Evolutionary conservation across 495 filamentous ascomycete species (phyloP), one percentile per base, ranked within the genome.

Genomic region (Astrothelium macrocarpum): DNA sequence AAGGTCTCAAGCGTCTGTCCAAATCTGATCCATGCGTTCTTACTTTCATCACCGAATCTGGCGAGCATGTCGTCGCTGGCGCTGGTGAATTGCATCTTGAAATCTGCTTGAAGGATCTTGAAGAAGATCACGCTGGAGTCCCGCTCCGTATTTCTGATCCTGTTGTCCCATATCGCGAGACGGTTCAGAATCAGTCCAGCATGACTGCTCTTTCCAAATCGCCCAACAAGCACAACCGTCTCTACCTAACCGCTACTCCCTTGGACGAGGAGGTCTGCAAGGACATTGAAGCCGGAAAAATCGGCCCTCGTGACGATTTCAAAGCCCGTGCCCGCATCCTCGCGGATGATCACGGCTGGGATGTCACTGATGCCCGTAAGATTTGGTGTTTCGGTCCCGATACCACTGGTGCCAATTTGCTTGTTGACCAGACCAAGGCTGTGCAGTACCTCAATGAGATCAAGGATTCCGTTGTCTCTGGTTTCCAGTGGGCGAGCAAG

Each of bases 381-480:
- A 99, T 99, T 77, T 99, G 94, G 94, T 93, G 90, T 77, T 99
- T 99, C 83, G 94, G 94, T 79, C 94, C 94, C 70, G 95, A 99
- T 78, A 95, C 91, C 74, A 91, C 80, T 74, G 94, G 94, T 78
- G 90, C 94, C 85, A 99, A 99, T 82, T 80, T 99, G 85, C 82
- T 99, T 66, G 87, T 99, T 72, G 94, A 99, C 79, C 94, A 97
- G 86, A 96, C 93, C 81, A 98, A 98, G 89, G 94, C 94, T 71
- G 94, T 99, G 65, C 94, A 99, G 82, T 99, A 97, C 86, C 83
- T 99, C 64, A 92, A 92, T 83, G 94, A 99, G 89, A 99, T 99
- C 85, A 99, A 99, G 87, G 94, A 99, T 71, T 97, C 94, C 65
- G 88, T 99, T 70, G 92, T 97, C 71, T 99, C 94, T 71, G 94